phyloP scores from a whole-genome alignment of 208 protist genomes.

The Naegleria lovaniensis region DNA sequence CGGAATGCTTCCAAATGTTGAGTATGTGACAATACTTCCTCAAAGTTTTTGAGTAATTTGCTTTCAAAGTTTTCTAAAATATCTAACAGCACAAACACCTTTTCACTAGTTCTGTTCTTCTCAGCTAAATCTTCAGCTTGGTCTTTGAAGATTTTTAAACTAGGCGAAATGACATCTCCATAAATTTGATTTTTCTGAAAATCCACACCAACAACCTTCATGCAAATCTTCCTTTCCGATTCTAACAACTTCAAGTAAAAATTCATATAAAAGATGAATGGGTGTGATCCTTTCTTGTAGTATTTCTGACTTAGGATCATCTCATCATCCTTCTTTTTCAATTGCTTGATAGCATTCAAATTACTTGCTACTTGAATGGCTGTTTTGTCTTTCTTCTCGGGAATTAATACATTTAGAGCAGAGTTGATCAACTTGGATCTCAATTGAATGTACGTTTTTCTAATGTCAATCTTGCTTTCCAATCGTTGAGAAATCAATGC shows the following conservation, averaged over 20 bases:
- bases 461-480: neutral
- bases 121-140: conserved; percentile 1
- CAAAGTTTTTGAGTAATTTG: neutral
- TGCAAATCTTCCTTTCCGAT: neutral
- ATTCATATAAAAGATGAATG: conserved; percentile 3
- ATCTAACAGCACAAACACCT: conserved; percentile 1
- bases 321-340: conserved; percentile 1
- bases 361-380: neutral
- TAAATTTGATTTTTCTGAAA: neutral
- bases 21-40: neutral
- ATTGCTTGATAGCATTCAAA: neutral
- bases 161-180: neutral
- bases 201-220: neutral
- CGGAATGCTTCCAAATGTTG: neutral
- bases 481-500: neutral
- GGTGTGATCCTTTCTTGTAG: neutral
- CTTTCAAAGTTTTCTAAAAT: conserved; percentile 21
- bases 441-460: neutral
- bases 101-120: conserved; percentile 19
- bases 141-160: neutral
- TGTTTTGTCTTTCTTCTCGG: neutral
- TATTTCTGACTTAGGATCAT: conserved; percentile 6
- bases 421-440: neutral
- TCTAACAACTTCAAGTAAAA: conserved; percentile 20
- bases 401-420: neutral